phyloP scores from a whole-genome alignment of 1,284 basidiomycete genomes.

The Violaceomyces palustris region DNA sequence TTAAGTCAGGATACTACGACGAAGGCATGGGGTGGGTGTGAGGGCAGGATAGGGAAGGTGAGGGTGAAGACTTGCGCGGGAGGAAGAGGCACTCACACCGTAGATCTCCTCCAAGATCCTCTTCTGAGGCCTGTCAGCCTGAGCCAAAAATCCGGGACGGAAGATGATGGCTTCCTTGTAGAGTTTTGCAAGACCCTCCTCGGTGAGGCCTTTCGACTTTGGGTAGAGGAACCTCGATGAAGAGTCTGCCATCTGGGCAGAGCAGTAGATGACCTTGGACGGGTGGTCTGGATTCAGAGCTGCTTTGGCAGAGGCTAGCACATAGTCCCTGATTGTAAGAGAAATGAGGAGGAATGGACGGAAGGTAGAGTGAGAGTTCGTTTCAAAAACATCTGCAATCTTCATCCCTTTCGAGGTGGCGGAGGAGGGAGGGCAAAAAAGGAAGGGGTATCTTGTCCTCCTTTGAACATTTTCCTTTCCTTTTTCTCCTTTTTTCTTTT shows the following conservation, averaged over 20 bases:
- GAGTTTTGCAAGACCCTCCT: conserved; percentile 62
- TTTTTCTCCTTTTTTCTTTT: no score
- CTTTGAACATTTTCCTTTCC: no score
- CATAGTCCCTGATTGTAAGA: conserved; percentile 69
- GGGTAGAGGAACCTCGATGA: conserved; percentile 32
- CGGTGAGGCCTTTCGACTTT: conserved; percentile 68
- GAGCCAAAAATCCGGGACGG: conserved; percentile 60
- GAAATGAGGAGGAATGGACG: background rate
- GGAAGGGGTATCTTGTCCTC: no score
- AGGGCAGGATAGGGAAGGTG: background rate
- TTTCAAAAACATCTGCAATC: no score
- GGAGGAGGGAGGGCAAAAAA: no score
- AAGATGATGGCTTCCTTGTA: conserved; percentile 68
- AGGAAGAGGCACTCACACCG: background rate
- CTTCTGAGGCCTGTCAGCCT: conserved; percentile 31
- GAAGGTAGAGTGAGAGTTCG: background rate
- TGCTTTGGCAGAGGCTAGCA: conserved; percentile 64
- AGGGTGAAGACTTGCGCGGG: no score
- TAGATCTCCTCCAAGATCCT: conserved; percentile 53
- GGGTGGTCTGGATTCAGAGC: conserved; percentile 55
- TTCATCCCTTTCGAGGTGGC: no score
- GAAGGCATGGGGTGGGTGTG: background rate
- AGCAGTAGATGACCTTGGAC: conserved; percentile 68
- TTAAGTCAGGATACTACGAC: background rate
- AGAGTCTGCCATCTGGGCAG: conserved; percentile 54